A percentile compares a stretch with the other conserved stretches of the same genome.
Evolutionary conservation across 2,329 filamentous ascomycete species (phyloP).

Genomic region (Fusarium xylarioides): DNA sequence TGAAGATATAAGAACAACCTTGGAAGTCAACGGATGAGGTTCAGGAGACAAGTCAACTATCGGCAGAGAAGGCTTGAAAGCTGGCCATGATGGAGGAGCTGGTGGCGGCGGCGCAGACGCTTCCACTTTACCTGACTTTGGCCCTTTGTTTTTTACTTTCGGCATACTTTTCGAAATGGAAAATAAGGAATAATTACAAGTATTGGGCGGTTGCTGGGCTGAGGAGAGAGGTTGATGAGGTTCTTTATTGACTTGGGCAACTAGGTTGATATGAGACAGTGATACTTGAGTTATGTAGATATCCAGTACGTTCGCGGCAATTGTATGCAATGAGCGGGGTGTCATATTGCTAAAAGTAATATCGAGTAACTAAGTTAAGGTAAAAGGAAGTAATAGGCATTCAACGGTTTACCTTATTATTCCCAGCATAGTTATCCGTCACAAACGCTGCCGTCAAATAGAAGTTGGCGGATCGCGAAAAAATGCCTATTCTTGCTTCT

Average conservation of each 20-base stretch:
- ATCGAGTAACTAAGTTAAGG: not conserved
- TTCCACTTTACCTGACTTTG: constrained; percentile 38
- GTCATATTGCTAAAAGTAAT: not conserved
- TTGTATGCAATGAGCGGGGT: constrained; percentile 25
- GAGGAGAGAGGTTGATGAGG: not conserved
- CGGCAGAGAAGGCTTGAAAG: constrained; percentile 74
- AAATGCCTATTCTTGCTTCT: constrained; percentile 13
- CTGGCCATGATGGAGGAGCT: constrained; percentile 68
- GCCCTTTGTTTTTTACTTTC: constrained; percentile 47
- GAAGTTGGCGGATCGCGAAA: not conserved
- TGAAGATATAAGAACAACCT: constrained; percentile 77
- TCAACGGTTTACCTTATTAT: constrained; percentile 1
- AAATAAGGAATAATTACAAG: not conserved
- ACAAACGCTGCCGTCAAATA: not conserved
- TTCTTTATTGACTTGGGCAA: not conserved
- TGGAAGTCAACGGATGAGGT: constrained; percentile 59
- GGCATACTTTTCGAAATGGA: constrained; percentile 29
- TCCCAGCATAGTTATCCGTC: not conserved
- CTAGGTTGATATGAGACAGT: not conserved
- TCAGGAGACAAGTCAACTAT: constrained; percentile 69
- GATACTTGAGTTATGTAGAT: not conserved
- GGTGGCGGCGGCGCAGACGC: constrained; percentile 45
- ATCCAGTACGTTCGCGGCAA: not conserved
- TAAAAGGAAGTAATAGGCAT: not conserved
- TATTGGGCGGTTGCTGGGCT: not conserved